Base-by-base conservation (phyloP, 768 basidiomycete species). In the Mycena vitilis region DNA sequence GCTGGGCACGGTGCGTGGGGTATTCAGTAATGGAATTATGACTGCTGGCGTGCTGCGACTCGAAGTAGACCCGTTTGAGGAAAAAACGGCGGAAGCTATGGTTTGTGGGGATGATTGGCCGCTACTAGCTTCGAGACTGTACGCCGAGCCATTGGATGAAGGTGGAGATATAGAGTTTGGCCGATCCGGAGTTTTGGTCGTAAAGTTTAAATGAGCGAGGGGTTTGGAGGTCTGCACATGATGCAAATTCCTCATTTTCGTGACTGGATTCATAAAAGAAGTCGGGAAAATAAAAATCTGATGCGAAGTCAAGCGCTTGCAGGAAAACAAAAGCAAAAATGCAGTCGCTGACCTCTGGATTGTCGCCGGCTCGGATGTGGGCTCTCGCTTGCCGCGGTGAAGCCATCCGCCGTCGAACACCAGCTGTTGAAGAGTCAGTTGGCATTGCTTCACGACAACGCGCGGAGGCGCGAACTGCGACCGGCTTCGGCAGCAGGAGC, bases 91-190 rank as follows among this genome's bases (percentile, higher is more conserved):
- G 12, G 82, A 83, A 64, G 77, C 78, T 20, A 85, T 82, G 44
- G 85, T 83, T 51, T 83, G 82, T 23, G 88, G 83, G 23, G 86
- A 83, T n/a, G 87, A 84, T 56, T 83, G 79, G 59, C 84, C 83
- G 71, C 85, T 86, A 70, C 81, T 79, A 58, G 81, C 73, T 22
- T 60, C 60, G 34, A 62, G 23, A 34, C 23, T 25, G 56, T 18
- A 23, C 23, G 38, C 42, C n/a, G 67, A 59, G 62, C 37, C 47
- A 59, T 45, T 38, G 18, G 60, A 23, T 51, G 11, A 15, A 15
- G 51, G 30, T 15, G 51, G 22, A n/a, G 65, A 54, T 49, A 38
- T 42, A 49, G 48, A 47, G 42, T 68, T 63, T 60, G 18, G 47
- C 45, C 52, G 53, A 57, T 42, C 47, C 23, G 53, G 51, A 51